phyloP scores from a whole-genome alignment of 2,329 filamentous ascomycete genomes.

The Cercospora berteroae region DNA sequence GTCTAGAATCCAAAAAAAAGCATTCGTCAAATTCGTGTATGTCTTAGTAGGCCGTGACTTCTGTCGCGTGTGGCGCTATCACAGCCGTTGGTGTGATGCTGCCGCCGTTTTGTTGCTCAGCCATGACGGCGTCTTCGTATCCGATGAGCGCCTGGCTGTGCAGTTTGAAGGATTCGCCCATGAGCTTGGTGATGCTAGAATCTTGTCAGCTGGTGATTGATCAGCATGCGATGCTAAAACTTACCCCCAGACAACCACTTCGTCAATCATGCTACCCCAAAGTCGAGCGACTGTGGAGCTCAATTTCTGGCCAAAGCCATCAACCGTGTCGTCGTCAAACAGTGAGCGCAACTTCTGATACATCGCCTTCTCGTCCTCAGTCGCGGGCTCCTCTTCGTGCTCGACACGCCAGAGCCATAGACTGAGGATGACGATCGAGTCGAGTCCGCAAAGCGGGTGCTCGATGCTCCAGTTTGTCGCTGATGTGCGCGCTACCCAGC shows the following conservation, averaged over 20 bases:
- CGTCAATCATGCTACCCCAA: constrained; percentile 97
- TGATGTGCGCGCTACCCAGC: constrained; percentile 96
- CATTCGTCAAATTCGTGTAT: constrained; percentile 27
- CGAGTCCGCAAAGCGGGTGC: constrained; percentile 92
- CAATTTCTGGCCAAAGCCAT: constrained; percentile 75
- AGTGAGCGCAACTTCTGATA: constrained; percentile 88
- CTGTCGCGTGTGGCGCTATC: constrained; percentile 31
- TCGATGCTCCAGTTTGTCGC: constrained; percentile 99
- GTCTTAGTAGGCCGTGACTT: constrained; percentile 36
- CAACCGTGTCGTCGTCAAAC: constrained; percentile 86
- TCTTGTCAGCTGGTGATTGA: constrained; percentile 37
- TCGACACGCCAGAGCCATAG: constrained; percentile 98
- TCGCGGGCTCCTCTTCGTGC: constrained; percentile 92
- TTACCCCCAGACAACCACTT: constrained; percentile 99
- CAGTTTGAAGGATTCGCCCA: constrained; percentile 97
- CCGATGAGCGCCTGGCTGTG: constrained; percentile 92
- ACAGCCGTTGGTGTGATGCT: constrained; percentile 23
- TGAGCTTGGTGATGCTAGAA: constrained; percentile 80
- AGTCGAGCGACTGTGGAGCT: constrained; percentile 93
- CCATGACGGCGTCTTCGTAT: constrained; percentile 76
- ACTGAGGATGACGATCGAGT: constrained; percentile 96
- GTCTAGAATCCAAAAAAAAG: background rate
- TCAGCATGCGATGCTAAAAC: constrained; percentile 43
- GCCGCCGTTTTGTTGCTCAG: constrained; percentile 36
- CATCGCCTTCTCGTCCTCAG: constrained; percentile 80